These are phyloP conservation scores for Echites panduratus DNA, from an alignment of 257 asterid species.

Conservation along the genomic window DNA sequence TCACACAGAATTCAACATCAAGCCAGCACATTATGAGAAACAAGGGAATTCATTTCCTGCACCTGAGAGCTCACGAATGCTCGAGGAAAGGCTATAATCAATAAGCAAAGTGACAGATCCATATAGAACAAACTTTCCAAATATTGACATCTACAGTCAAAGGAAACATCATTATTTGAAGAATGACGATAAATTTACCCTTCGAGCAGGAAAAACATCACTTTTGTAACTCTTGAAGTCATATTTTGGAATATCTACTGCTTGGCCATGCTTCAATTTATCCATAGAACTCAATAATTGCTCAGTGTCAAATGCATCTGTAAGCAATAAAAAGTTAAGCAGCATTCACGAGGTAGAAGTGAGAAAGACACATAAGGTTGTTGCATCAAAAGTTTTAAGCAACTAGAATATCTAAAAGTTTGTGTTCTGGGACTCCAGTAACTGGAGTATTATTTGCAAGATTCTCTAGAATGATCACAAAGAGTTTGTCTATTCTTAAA, in stretches of 20 bases:
- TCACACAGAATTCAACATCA: background rate
- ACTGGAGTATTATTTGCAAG: background rate
- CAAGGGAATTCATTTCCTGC: background rate
- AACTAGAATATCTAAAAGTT: background rate
- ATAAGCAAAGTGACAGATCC: background rate
- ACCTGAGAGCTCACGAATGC: background rate
- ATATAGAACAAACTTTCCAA: background rate
- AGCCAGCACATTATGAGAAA: background rate
- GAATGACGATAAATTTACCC: slow-evolving; percentile 43
- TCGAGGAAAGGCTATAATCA: background rate
- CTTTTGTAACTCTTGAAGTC: slow-evolving; percentile 85
- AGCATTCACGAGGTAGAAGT: background rate
- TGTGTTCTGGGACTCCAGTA: background rate
- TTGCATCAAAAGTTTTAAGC: background rate
- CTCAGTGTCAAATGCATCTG: slow-evolving; percentile 89
- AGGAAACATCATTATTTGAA: background rate
- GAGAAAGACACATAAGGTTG: background rate
- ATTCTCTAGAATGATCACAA: background rate
- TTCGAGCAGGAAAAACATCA: slow-evolving; percentile 64
- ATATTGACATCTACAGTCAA: background rate
- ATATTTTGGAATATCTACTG: slow-evolving; percentile 92
- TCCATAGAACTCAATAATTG: slow-evolving; percentile 67
- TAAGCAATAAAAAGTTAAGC: slow-evolving; percentile 12
- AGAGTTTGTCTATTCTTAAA: background rate
- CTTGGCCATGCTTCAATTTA: slow-evolving; percentile 67